Evolutionary conservation across 345 rosid species (phyloP), one percentile per base, ranked within the genome.

Genomic region (Aquilaria sinensis): DNA sequence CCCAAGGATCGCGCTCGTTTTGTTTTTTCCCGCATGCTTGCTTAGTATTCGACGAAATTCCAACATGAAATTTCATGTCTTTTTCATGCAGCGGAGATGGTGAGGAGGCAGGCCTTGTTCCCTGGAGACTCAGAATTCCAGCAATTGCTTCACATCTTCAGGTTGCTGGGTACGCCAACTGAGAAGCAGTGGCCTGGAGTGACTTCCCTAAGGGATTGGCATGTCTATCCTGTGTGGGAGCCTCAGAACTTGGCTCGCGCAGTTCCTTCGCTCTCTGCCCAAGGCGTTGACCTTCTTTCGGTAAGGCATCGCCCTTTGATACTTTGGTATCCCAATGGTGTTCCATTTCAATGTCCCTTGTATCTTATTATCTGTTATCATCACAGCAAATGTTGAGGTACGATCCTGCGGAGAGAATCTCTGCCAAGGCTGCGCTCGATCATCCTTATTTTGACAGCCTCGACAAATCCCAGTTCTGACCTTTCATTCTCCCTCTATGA

Each of bases 101-200:
- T 74, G 2, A 68, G 98, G 65, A 86, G 97, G 76, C 98, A 93
- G 69, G 96, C 97, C 34, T 66, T 88, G 31, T 93, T 90, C 70
- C 98, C 90, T 13, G 98, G 97, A 4, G 98, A 93, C 68, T 90
- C 98, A 0, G 96, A 88, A 74, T 90, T 84, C 57, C 98, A 90
- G 75, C 98, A 93, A 69, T 69, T 93, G 87, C 97, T 93, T 59
- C 97, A 90, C 63, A 88, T 90, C 59, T 93, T 93, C 80, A 92
- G 98, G 79, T 60, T 93, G 85, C 61, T 90, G 60, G 97, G 98
- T 66, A 93, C 98, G 13, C 98, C 98, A 9, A 75, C 80, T 32
- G 97, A 93, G 67, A 75, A 81, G 76, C 64, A 88, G 64, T 86
- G 98, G 96, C 90, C 92, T 0, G 98, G 97, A 56, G 98, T 93